Evolutionary conservation across 2,329 filamentous ascomycete species (phyloP).

Genomic region (Fusarium sp.): DNA sequence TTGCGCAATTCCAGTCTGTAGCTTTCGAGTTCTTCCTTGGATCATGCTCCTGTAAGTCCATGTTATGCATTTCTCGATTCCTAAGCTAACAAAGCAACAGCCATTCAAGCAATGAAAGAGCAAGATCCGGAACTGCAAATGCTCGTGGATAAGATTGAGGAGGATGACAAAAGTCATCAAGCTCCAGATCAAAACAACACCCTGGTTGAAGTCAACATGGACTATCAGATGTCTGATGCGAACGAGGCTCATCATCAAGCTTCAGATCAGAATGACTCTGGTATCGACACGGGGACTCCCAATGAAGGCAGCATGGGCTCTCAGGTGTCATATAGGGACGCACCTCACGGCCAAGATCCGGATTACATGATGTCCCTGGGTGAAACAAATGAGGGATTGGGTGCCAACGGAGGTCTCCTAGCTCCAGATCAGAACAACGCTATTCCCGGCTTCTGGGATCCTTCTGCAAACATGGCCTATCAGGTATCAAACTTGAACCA

Average conservation of each 20-base stretch:
- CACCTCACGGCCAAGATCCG: too few relatives aligned
- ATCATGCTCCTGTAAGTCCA: not conserved
- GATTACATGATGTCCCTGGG: too few relatives aligned
- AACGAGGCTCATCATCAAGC: not conserved
- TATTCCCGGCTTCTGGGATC: too few relatives aligned
- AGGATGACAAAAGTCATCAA: not conserved
- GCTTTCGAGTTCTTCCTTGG: not conserved
- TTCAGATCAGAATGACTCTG: not conserved
- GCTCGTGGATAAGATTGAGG: not conserved
- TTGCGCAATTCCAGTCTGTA: not conserved
- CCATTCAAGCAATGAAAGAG: not conserved
- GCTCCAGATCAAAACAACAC: not conserved
- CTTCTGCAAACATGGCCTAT: too few relatives aligned
- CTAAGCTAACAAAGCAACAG: not conserved
- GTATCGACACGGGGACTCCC: not conserved
- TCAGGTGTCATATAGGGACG: not conserved
- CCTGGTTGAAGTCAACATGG: too few relatives aligned
- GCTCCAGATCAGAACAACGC: too few relatives aligned
- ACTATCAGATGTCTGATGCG: too few relatives aligned
- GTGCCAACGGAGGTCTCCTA: too few relatives aligned
- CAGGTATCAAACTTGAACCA: too few relatives aligned
- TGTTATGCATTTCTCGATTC: not conserved
- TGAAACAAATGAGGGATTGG: too few relatives aligned
- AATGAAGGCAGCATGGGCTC: not conserved
- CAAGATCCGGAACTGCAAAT: not conserved